Evolutionary conservation across 352 stramenopile genomes (phyloP).

Genomic region (Pythium sukuiense): DNA sequence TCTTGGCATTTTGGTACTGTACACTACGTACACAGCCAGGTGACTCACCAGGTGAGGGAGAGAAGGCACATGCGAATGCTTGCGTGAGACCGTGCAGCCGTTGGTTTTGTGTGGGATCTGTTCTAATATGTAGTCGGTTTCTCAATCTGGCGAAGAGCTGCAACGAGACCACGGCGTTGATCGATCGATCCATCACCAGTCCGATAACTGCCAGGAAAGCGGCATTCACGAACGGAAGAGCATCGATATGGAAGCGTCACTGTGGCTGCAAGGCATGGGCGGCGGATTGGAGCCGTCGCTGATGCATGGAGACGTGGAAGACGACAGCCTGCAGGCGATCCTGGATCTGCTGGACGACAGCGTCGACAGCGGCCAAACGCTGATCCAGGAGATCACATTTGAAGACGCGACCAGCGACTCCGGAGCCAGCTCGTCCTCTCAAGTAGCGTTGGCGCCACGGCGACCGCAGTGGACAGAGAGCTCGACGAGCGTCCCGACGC

Average conservation of each 20-base stretch:
- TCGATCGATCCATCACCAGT: too few species aligned
- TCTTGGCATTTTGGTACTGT: too few species aligned
- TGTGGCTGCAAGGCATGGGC: neutral
- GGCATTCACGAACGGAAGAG: too few species aligned
- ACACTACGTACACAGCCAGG: too few species aligned
- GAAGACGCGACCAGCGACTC: neutral
- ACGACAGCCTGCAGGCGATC: neutral
- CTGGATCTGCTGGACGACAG: conserved; percentile 4
- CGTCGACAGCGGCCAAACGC: neutral
- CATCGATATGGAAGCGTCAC: neutral
- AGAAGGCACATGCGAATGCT: neutral
- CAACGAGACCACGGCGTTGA: neutral
- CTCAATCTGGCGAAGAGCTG: neutral
- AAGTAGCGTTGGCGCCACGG: neutral
- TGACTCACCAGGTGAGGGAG: too few species aligned
- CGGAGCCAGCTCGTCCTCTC: neutral
- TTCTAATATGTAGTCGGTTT: neutral
- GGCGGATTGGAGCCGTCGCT: neutral
- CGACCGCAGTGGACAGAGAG: neutral
- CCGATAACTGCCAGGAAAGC: too few species aligned
- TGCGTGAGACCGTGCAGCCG: neutral
- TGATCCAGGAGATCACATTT: neutral
- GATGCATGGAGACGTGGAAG: neutral
- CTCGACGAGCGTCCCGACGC: neutral
- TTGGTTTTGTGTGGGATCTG: too few species aligned